Conservation (phyloP, 2,329 filamentous ascomycete species). For the Ambrosiella beaveri region DNA sequence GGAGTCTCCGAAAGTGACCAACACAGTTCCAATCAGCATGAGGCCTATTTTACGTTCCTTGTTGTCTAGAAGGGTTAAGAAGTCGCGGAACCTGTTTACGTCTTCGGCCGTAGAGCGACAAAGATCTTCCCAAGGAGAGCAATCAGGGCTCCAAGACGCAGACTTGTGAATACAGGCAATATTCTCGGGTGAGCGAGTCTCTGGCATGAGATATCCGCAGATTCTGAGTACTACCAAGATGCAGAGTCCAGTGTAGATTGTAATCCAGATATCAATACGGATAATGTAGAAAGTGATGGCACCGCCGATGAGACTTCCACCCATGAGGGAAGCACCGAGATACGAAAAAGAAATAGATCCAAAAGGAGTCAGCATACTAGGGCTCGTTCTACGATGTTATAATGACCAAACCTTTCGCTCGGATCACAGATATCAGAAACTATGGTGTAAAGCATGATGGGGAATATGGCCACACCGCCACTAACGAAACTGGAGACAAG, state of each 20-base stretch:
- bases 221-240: conserved; percentile 7
- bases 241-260: conserved; percentile 11
- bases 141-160: not conserved
- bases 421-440: conserved; percentile 13
- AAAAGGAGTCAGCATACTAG: not conserved
- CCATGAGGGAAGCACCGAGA: conserved; percentile 13
- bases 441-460: conserved; percentile 15
- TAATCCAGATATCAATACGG: conserved; percentile 11
- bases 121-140: conserved; percentile 10
- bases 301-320: conserved; percentile 13
- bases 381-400: too few relatives aligned
- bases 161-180: not conserved
- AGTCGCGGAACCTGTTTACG: conserved; percentile 5
- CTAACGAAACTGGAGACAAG: conserved; percentile 13
- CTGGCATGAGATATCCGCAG: conserved; percentile 13
- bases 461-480: conserved; percentile 14
- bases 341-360: conserved; percentile 15
- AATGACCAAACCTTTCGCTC: conserved; percentile 7
- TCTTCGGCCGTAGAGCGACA: conserved; percentile 3
- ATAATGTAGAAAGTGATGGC: conserved; percentile 14
- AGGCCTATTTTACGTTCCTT: conserved; percentile 8
- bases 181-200: conserved; percentile 10
- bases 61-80: conserved; percentile 8
- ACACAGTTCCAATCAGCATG: conserved; percentile 11
- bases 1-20: conserved; percentile 11